Percentiles rank a stretch among this genome's conserved stretches.
phyloP scores from a whole-genome alignment of 768 basidiomycete genomes.

The Trametes maxima region DNA sequence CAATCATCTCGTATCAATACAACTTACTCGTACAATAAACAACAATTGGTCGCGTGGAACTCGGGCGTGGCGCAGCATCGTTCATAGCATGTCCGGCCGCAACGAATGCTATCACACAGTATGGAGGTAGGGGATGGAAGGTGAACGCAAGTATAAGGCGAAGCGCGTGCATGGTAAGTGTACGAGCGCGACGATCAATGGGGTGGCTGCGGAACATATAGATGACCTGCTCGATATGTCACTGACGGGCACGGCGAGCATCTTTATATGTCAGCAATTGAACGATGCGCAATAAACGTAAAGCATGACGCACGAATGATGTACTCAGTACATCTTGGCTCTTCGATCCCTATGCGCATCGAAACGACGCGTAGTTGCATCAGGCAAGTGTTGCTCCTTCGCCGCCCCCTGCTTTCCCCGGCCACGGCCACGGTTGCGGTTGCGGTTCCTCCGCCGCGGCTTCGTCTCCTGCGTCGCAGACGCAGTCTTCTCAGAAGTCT shows the following conservation, averaged over 20 bases:
- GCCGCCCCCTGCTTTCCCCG: background rate
- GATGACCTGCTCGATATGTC: conserved; percentile 7
- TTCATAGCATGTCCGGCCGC: too few relatives aligned
- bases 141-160: background rate
- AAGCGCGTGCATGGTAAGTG: background rate
- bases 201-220: background rate
- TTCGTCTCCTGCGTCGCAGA: background rate
- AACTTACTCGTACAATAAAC: too few relatives aligned
- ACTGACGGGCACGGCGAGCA: background rate
- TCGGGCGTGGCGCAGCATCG: too few relatives aligned
- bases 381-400: background rate
- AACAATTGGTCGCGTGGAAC: too few relatives aligned
- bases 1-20: too few relatives aligned
- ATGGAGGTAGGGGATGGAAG: background rate
- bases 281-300: background rate
- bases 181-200: background rate
- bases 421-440: conserved; percentile 6
- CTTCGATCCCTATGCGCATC: background rate
- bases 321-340: conserved; percentile 1
- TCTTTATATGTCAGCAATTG: background rate
- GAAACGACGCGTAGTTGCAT: background rate
- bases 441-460: background rate
- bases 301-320: background rate
- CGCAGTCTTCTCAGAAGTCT: conserved; percentile 2
- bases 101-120: too few relatives aligned